Conservation (phyloP, 2,329 filamentous ascomycete species). For the Mycocentrospora acerina region DNA sequence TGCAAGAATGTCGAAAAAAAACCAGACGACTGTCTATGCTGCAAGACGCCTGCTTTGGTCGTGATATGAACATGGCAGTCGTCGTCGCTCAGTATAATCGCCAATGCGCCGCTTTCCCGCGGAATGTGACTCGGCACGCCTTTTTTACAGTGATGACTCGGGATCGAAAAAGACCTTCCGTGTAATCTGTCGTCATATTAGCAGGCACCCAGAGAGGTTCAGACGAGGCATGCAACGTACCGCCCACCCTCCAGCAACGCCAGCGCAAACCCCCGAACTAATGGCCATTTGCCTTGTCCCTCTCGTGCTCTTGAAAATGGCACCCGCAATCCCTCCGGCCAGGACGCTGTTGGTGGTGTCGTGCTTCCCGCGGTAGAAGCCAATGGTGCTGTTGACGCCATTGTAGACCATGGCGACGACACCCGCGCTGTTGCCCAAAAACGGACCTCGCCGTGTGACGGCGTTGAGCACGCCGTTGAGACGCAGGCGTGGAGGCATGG, state of each 20-base stretch:
- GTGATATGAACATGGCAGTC: background rate
- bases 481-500: conserved; percentile 84
- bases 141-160: conserved; percentile 9
- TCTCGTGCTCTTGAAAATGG: conserved; percentile 94
- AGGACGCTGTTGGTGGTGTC: conserved; percentile 86
- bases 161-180: conserved; percentile 32
- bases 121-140: background rate
- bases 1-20: conserved; percentile 14
- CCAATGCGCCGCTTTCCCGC: background rate
- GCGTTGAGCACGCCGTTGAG: conserved; percentile 95
- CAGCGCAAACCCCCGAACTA: conserved; percentile 84
- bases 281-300: conserved; percentile 92
- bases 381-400: conserved; percentile 55
- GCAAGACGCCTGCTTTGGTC: conserved; percentile 1
- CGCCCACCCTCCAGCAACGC: conserved; percentile 83
- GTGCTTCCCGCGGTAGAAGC: conserved; percentile 43
- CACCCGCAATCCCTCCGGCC: conserved; percentile 84
- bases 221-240: conserved; percentile 50
- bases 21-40: background rate
- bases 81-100: conserved; percentile 4
- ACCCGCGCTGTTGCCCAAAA: conserved; percentile 92
- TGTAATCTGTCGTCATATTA: conserved; percentile 20
- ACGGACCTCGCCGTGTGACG: conserved; percentile 88
- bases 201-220: background rate
- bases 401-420: conserved; percentile 97